phyloP scores from a whole-genome alignment of 2,329 filamentous ascomycete species.

The Calonectria pseudoreteaudii region DNA sequence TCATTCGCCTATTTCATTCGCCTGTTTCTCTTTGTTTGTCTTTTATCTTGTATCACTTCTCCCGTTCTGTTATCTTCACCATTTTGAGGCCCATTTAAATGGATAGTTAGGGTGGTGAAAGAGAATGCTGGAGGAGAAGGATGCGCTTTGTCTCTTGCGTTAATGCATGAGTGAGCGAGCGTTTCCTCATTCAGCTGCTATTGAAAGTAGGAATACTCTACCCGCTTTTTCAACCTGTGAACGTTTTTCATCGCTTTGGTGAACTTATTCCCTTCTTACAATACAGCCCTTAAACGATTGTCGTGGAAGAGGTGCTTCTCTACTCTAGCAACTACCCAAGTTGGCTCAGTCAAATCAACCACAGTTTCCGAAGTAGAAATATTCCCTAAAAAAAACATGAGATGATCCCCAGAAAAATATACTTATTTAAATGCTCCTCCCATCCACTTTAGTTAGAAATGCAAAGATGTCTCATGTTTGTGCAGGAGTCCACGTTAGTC shows the following conservation, averaged over 20 bases:
- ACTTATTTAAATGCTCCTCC: too few species aligned
- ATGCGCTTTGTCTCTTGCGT: slow-evolving; percentile 9
- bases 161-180: slow-evolving; percentile 25
- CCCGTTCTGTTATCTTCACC: background rate
- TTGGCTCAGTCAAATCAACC: too few species aligned
- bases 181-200: slow-evolving; percentile 17
- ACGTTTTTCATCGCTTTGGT: background rate
- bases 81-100: background rate
- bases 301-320: too few species aligned
- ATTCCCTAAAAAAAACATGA: too few species aligned
- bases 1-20: background rate
- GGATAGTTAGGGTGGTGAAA: background rate
- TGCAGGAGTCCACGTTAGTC: background rate
- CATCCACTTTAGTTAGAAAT: background rate
- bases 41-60: slow-evolving; percentile 1
- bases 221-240: background rate
- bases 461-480: too few species aligned
- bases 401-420: too few species aligned
- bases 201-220: slow-evolving; percentile 14
- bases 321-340: too few species aligned
- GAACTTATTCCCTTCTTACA: background rate
- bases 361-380: too few species aligned
- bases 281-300: background rate
- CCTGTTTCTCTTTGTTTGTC: slow-evolving; percentile 14
- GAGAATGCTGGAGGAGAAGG: slow-evolving; percentile 10